These are phyloP conservation scores for Solanum etuberosum DNA, from an alignment of 257 asterid genomes.

Conservation along the genomic window DNA sequence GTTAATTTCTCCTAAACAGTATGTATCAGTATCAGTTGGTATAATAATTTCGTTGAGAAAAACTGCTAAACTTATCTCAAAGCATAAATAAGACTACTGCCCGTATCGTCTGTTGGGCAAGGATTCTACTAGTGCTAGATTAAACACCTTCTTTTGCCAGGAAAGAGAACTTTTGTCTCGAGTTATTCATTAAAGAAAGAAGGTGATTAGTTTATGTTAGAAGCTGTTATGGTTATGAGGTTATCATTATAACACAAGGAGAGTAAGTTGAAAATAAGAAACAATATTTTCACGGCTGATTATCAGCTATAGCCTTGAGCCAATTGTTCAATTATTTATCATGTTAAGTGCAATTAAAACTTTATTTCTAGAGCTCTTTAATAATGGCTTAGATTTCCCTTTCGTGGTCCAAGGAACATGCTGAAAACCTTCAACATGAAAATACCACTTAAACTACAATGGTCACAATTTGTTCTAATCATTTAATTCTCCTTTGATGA, in stretches of 20 bases:
- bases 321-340: neutral
- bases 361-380: neutral
- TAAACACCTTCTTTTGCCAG: neutral
- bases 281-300: neutral
- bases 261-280: neutral
- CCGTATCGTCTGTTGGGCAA: neutral
- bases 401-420: neutral
- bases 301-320: neutral
- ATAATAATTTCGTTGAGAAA: neutral
- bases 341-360: neutral
- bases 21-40: neutral
- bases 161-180: neutral
- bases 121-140: neutral
- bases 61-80: neutral
- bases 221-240: neutral
- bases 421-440: neutral
- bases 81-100: neutral
- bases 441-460: neutral
- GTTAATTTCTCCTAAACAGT: neutral
- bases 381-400: neutral
- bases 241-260: neutral
- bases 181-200: neutral
- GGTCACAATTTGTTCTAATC: neutral
- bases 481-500: neutral
- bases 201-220: neutral